A percentile compares a stretch with the other conserved stretches of the same genome.
These are phyloP conservation scores for Taphrina flavorubra DNA, from an alignment of 1,139 yeast genomes.

Conservation along the genomic window DNA sequence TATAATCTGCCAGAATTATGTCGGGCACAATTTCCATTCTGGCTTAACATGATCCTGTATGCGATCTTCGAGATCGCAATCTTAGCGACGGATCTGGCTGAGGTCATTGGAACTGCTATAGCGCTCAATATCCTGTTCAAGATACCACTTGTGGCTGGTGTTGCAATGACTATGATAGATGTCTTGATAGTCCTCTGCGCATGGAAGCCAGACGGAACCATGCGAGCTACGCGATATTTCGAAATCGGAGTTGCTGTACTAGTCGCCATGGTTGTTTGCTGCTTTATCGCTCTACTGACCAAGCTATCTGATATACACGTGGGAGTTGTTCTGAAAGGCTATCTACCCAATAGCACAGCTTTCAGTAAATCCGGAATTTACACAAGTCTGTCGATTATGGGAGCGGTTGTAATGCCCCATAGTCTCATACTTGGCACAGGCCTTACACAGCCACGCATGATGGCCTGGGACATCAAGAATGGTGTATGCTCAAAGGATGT, in stretches of 20 bases:
- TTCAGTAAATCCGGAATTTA: slow-evolving; percentile 82
- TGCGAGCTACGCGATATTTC: slow-evolving; percentile 76
- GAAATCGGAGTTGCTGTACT: slow-evolving; percentile 78
- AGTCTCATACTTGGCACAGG: slow-evolving; percentile 91
- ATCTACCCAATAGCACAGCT: slow-evolving; percentile 71
- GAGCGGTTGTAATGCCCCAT: slow-evolving; percentile 99
- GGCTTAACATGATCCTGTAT: slow-evolving; percentile 68
- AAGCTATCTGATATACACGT: slow-evolving; percentile 59
- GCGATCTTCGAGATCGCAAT: slow-evolving; percentile 84
- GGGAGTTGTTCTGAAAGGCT: slow-evolving; percentile 65
- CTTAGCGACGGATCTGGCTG: slow-evolving; percentile 91
- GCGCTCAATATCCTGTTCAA: slow-evolving; percentile 80
- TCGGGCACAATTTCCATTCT: slow-evolving; percentile 69
- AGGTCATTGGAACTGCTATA: slow-evolving; percentile 91
- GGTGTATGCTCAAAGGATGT: slow-evolving; percentile 50
- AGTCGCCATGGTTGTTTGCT: slow-evolving; percentile 80
- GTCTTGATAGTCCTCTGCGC: slow-evolving; percentile 85
- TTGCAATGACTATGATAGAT: slow-evolving; percentile 78
- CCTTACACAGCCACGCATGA: slow-evolving; percentile 84
- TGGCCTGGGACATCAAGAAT: slow-evolving; percentile 72
- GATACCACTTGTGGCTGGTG: slow-evolving; percentile 80
- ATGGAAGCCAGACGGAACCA: slow-evolving; percentile 84
- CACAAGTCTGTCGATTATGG: slow-evolving; percentile 85
- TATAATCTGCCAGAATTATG: slow-evolving; percentile 84
- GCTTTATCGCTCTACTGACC: slow-evolving; percentile 80